Percentiles rank a stretch among this genome's conserved stretches.
Conservation (phyloP, 441 rosid genomes). For the Kokia cookei region DNA sequence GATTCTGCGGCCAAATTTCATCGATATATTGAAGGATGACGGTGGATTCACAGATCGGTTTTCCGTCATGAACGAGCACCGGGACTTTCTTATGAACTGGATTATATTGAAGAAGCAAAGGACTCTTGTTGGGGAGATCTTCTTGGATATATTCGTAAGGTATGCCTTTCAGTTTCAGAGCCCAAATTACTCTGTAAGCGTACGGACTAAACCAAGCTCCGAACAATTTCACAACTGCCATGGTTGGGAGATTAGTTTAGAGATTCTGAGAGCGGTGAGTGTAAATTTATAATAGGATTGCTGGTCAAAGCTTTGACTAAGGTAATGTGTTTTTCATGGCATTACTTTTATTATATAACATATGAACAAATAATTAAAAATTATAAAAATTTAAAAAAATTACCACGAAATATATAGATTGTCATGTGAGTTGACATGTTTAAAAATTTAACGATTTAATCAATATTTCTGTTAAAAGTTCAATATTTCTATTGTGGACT, state of each 20-base stretch:
- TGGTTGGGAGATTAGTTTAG: neutral
- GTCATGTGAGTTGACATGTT: too few relatives aligned
- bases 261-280: neutral
- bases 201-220: conserved; percentile 33
- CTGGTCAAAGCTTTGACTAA: neutral
- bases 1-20: conserved; percentile 33
- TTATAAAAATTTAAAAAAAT: too few relatives aligned
- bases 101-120: conserved; percentile 28
- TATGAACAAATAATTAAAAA: too few relatives aligned
- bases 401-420: too few relatives aligned
- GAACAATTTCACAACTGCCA: conserved; percentile 14
- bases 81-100: conserved; percentile 42
- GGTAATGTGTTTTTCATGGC: too few relatives aligned
- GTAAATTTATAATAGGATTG: neutral
- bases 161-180: conserved; percentile 39
- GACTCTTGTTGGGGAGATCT: conserved; percentile 33
- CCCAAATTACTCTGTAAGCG: conserved; percentile 28
- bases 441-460: too few relatives aligned
- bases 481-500: too few relatives aligned
- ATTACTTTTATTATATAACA: too few relatives aligned
- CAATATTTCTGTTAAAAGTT: too few relatives aligned
- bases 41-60: conserved; percentile 41
- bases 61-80: conserved; percentile 32
- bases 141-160: conserved; percentile 35
- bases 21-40: conserved; percentile 43